phyloP scores from a whole-genome alignment of 805 yeast species.

The Saccharomycopsis javanensis region DNA sequence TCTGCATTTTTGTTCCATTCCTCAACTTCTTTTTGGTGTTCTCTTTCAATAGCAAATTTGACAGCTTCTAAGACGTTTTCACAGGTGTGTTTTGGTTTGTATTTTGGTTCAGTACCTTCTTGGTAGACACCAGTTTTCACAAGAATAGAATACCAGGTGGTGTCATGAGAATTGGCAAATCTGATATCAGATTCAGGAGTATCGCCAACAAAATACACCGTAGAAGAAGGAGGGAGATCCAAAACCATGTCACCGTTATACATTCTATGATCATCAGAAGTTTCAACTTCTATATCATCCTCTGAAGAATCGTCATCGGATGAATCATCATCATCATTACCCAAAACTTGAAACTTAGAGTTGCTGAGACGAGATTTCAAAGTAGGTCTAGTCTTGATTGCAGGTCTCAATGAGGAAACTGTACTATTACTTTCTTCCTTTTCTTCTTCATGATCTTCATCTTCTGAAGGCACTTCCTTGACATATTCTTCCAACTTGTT shows the following conservation, averaged over 20 bases:
- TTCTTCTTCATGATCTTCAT: conserved; percentile 30
- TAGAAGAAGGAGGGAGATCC: conserved; percentile 72
- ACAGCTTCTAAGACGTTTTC: conserved; percentile 76
- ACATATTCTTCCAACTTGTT: conserved; percentile 68
- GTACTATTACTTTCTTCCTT: conserved; percentile 15
- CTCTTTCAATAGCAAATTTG: conserved; percentile 72
- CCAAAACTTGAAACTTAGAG: conserved; percentile 19
- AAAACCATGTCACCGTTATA: conserved; percentile 4
- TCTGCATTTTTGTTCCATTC: conserved; percentile 49
- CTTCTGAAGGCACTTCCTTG: conserved; percentile 37
- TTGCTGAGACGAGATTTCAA: conserved; percentile 13
- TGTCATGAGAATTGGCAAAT: conserved; percentile 80
- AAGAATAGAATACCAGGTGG: conserved; percentile 74
- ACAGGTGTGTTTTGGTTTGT: conserved; percentile 65
- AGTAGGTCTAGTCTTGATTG: conserved; percentile 11
- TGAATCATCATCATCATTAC: conserved; percentile 25
- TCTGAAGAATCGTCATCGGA: conserved; percentile 26
- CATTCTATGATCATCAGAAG: neutral
- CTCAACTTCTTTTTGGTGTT: conserved; percentile 57
- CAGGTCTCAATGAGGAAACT: conserved; percentile 1
- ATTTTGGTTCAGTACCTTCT: conserved; percentile 69
- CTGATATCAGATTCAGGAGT: conserved; percentile 85
- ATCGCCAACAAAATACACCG: conserved; percentile 84
- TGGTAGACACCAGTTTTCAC: conserved; percentile 85
- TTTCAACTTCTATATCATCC: conserved; percentile 21